Conservation (phyloP, 139 green algal species). For the Volvox africanus region DNA sequence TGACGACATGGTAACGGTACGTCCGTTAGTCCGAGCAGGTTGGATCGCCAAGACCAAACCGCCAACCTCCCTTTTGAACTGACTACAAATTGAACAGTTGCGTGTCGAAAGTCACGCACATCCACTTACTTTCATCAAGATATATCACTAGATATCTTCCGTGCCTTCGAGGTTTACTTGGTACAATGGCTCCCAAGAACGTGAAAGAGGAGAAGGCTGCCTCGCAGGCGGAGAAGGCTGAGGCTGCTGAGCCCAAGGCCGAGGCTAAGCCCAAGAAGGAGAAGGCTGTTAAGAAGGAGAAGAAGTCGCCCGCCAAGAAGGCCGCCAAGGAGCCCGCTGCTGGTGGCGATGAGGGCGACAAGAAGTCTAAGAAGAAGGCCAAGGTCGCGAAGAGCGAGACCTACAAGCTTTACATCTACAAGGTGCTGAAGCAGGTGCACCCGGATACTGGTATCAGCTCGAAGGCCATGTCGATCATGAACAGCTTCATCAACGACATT, state of each 20-base stretch:
- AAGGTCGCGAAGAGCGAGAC: slow-evolving; percentile 38
- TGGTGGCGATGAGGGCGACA: background rate
- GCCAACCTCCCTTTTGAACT: background rate
- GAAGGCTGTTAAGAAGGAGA: background rate
- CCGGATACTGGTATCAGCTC: slow-evolving; percentile 94
- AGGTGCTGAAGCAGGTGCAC: slow-evolving; percentile 91
- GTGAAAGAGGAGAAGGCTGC: background rate
- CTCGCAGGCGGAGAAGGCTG: background rate
- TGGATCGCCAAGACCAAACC: background rate
- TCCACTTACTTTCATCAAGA: background rate
- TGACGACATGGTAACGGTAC: background rate
- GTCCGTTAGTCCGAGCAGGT: background rate
- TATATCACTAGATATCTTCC: background rate
- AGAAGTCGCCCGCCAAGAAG: slow-evolving; percentile 7
- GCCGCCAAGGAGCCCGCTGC: slow-evolving; percentile 5
- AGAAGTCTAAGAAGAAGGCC: slow-evolving; percentile 6
- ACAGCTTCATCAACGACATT: slow-evolving; percentile 94
- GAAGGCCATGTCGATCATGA: slow-evolving; percentile 96
- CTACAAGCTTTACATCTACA: slow-evolving; percentile 60
- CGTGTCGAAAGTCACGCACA: no score
- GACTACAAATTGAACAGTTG: background rate
- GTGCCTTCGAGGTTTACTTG: no score
- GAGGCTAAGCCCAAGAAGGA: slow-evolving; percentile 1
- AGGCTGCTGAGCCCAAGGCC: background rate
- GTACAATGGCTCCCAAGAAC: background rate